Percentiles rank a stretch among this genome's conserved stretches.
Conservation (phyloP, 805 yeast genomes). For the Wickerhamomyces strasburgensis region DNA sequence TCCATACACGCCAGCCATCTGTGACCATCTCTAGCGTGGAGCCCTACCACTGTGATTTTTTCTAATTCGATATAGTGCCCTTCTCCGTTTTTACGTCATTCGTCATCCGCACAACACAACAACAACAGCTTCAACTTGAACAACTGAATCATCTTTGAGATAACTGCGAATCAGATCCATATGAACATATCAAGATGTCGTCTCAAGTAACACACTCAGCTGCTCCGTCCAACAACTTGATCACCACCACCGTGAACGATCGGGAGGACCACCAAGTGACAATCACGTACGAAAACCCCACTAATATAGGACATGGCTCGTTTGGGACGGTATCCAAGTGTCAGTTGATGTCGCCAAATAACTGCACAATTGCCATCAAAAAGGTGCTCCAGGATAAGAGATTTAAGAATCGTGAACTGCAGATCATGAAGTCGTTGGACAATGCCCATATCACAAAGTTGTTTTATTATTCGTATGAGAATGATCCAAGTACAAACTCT, state of each 20-base stretch:
- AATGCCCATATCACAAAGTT: constrained; percentile 87
- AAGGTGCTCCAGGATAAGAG: constrained; percentile 94
- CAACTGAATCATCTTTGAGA: no score
- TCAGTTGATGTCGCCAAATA: constrained; percentile 64
- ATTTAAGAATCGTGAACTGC: constrained; percentile 90
- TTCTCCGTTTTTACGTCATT: no score
- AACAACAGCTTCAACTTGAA: no score
- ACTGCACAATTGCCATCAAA: constrained; percentile 79
- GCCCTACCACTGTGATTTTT: no score
- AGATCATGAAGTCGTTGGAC: constrained; percentile 85
- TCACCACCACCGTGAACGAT: constrained; percentile 11
- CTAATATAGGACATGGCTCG: constrained; percentile 98
- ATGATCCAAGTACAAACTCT: constrained; percentile 37
- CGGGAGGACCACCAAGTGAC: constrained; percentile 27
- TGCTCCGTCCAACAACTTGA: no score
- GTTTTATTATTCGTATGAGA: constrained; percentile 82
- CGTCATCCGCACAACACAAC: no score
- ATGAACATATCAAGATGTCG: no score
- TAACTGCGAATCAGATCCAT: no score
- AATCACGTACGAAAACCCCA: constrained; percentile 73
- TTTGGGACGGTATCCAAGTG: constrained; percentile 97
- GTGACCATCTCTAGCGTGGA: no score
- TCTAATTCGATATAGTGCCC: no score
- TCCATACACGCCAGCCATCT: no score
- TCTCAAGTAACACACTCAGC: no score